Percentiles rank a stretch among this genome's conserved stretches.
Conservation (phyloP, 1,284 basidiomycete species). For the Thecaphora thlaspeos region DNA sequence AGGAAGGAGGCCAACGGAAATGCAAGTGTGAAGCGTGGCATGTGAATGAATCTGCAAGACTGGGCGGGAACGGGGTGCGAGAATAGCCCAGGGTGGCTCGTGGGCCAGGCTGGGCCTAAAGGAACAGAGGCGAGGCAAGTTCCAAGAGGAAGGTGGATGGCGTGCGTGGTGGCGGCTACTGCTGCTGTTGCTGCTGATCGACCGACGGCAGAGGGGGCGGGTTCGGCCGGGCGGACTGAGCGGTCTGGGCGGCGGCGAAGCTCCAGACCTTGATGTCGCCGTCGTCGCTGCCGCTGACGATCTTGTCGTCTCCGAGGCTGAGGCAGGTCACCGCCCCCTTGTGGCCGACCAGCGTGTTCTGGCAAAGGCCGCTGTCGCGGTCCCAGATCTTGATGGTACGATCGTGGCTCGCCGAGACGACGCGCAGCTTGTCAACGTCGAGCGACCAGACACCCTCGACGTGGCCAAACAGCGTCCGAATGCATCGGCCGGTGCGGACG, state of each 20-base stretch:
- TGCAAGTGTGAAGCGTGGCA: too few relatives aligned
- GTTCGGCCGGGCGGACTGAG: too few relatives aligned
- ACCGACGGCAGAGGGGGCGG: too few relatives aligned
- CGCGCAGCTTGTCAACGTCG: slow-evolving; percentile 83
- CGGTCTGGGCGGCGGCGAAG: slow-evolving; percentile 25
- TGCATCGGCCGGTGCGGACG: slow-evolving; percentile 76
- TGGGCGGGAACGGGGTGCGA: too few relatives aligned
- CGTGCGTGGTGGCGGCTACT: too few relatives aligned
- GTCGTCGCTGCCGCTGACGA: slow-evolving; percentile 91
- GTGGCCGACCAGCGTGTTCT: slow-evolving; percentile 88
- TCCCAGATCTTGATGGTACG: slow-evolving; percentile 89
- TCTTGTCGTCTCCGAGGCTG: slow-evolving; percentile 88
- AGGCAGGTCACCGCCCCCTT: slow-evolving; percentile 89
- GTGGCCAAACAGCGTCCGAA: slow-evolving; percentile 88
- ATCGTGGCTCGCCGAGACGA: slow-evolving; percentile 90
- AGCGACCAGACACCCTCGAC: slow-evolving; percentile 92
- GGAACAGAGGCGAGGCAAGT: too few relatives aligned
- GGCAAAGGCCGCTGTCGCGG: slow-evolving; percentile 81
- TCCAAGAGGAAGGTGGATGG: neutral
- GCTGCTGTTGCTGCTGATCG: neutral
- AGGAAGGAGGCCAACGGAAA: too few relatives aligned
- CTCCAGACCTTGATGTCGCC: slow-evolving; percentile 64
- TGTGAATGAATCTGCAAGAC: too few relatives aligned
- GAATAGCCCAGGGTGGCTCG: too few relatives aligned
- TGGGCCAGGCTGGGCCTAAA: too few relatives aligned